These are phyloP conservation scores for Leucocoprinus sp. DNA, from an alignment of 768 basidiomycete species.

Conservation along the genomic window DNA sequence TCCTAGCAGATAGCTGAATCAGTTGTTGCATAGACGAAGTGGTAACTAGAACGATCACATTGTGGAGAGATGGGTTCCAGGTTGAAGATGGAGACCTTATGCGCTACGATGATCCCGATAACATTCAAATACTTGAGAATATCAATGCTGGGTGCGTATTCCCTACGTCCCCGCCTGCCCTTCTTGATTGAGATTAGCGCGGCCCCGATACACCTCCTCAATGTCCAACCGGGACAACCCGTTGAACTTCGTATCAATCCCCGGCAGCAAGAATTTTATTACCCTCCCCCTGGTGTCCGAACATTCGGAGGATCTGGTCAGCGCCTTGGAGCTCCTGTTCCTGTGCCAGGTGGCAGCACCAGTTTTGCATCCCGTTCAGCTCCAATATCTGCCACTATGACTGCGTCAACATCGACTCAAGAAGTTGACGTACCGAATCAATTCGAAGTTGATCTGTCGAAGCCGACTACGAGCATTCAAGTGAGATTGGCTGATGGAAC, in stretches of 20 bases:
- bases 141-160: constrained; percentile 67
- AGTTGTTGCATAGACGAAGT: constrained; percentile 33
- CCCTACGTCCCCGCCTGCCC: neutral
- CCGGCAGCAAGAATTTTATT: constrained; percentile 64
- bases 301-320: constrained; percentile 71
- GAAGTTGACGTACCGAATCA: constrained; percentile 26
- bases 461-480: constrained; percentile 86
- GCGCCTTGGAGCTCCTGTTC: constrained; percentile 74
- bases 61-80: constrained; percentile 92
- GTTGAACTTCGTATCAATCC: constrained; percentile 78
- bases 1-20: neutral
- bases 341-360: constrained; percentile 21
- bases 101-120: constrained; percentile 73
- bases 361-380: constrained; percentile 55
- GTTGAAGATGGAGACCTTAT: constrained; percentile 84
- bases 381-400: constrained; percentile 27
- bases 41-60: constrained; percentile 68
- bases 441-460: constrained; percentile 76
- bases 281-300: constrained; percentile 40
- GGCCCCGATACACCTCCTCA: constrained; percentile 72
- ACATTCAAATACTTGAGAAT: constrained; percentile 59
- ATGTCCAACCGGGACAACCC: constrained; percentile 67
- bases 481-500: constrained; percentile 88
- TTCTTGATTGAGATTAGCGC: constrained; percentile 33
- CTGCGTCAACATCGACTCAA: constrained; percentile 15